A percentile compares a stretch with the other conserved stretches of the same genome.
These are phyloP conservation scores for Lactuca saligna DNA, from an alignment of 129 eudicot genomes.

Conservation along the genomic window DNA sequence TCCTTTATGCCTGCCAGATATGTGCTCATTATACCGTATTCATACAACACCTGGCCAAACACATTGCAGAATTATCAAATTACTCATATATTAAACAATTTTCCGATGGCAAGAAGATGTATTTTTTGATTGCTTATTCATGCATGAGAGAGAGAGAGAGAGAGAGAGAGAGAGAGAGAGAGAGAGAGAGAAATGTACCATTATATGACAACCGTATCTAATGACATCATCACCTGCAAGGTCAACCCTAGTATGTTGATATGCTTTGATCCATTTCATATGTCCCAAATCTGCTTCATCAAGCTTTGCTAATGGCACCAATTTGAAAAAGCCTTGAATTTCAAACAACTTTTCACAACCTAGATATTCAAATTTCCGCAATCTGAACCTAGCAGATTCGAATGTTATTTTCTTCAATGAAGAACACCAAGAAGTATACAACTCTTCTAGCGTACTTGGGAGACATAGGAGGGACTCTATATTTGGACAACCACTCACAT, in stretches of 20 bases:
- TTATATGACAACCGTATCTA: background rate
- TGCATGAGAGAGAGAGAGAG: background rate
- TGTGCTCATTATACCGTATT: too few species aligned
- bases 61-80: too few species aligned
- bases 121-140: too few species aligned
- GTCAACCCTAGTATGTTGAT: background rate
- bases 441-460: conserved; percentile 5
- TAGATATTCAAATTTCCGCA: background rate
- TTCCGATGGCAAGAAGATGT: too few species aligned
- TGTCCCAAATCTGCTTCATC: too few species aligned
- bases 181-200: background rate
- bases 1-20: background rate
- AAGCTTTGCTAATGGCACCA: too few species aligned
- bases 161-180: background rate
- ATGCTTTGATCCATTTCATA: too few species aligned
- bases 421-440: background rate
- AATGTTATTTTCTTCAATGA: conserved; percentile 6
- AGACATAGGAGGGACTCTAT: conserved; percentile 2
- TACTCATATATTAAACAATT: too few species aligned
- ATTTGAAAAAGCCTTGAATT: too few species aligned
- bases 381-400: background rate
- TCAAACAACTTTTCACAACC: too few species aligned
- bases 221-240: background rate
- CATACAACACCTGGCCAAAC: too few species aligned
- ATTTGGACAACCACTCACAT: background rate